Conservation (phyloP, 2,329 filamentous ascomycete genomes). For the Berkeleyomyces basicola region DNA sequence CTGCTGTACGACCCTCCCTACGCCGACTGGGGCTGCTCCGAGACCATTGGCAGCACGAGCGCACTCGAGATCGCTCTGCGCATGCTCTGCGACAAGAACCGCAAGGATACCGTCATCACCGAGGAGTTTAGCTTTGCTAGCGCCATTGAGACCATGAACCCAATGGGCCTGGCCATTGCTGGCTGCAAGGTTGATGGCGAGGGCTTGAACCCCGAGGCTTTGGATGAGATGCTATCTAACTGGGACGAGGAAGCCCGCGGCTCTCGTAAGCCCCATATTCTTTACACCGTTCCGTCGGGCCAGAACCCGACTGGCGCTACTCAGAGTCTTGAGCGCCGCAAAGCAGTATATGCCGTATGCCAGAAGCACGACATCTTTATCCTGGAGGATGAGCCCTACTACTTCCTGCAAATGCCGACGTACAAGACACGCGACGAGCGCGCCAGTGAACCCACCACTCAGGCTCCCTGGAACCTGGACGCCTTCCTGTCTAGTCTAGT, state of each 20-base stretch:
- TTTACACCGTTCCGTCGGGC: slow-evolving; percentile 53
- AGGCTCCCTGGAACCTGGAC: slow-evolving; percentile 28
- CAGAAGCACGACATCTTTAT: slow-evolving; percentile 77
- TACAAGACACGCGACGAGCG: slow-evolving; percentile 50
- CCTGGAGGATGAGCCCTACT: slow-evolving; percentile 87
- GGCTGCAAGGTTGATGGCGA: slow-evolving; percentile 36
- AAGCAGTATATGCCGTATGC: slow-evolving; percentile 58
- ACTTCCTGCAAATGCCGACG: slow-evolving; percentile 77
- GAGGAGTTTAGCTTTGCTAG: slow-evolving; percentile 88
- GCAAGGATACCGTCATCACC: slow-evolving; percentile 63
- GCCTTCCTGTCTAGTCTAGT: slow-evolving; percentile 60
- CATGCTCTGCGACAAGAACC: slow-evolving; percentile 54
- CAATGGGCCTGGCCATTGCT: slow-evolving; percentile 34
- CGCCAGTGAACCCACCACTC: slow-evolving; percentile 41
- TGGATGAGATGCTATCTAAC: slow-evolving; percentile 33
- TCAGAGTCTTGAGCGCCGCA: slow-evolving; percentile 48
- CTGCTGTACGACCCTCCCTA: slow-evolving; percentile 77
- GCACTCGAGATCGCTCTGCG: slow-evolving; percentile 70
- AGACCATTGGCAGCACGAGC: slow-evolving; percentile 75
- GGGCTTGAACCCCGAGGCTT: slow-evolving; percentile 33
- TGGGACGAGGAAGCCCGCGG: slow-evolving; percentile 33
- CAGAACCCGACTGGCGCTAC: slow-evolving; percentile 88
- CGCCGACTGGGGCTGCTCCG: slow-evolving; percentile 70
- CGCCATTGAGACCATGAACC: slow-evolving; percentile 39
- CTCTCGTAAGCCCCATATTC: slow-evolving; percentile 34